Percentiles rank a stretch among this genome's conserved stretches.
phyloP scores from a whole-genome alignment of 1,284 basidiomycete genomes.

The Singerocomus inundabilis region DNA sequence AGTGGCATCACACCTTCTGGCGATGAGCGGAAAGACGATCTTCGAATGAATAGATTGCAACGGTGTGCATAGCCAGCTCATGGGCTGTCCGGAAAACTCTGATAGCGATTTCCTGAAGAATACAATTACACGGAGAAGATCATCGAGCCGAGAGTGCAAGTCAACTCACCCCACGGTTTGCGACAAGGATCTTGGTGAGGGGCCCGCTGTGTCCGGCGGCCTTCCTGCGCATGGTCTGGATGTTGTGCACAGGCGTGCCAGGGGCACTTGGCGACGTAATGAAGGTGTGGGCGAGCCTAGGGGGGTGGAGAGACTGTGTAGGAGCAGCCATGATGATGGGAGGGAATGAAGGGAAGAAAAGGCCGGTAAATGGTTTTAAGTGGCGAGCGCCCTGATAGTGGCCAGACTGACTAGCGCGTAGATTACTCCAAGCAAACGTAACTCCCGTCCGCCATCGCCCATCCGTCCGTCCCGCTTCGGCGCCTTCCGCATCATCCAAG shows the following conservation, averaged over 20 bases:
- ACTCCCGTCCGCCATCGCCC: neutral
- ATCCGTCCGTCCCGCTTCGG: constrained; percentile 5
- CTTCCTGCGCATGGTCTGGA: constrained; percentile 89
- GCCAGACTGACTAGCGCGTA: neutral
- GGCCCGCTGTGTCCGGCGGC: constrained; percentile 89
- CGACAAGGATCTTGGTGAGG: constrained; percentile 91
- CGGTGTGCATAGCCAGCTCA: constrained; percentile 98
- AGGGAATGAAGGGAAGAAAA: constrained; percentile 12
- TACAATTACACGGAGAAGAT: constrained; percentile 4
- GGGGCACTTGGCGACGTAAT: constrained; percentile 70
- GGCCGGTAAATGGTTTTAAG: constrained; percentile 14
- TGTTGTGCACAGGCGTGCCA: constrained; percentile 82
- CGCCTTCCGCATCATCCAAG: constrained; percentile 26
- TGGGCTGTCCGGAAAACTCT: constrained; percentile 98
- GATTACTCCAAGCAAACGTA: constrained; percentile 1
- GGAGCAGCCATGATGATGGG: constrained; percentile 44
- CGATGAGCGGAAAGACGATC: constrained; percentile 97
- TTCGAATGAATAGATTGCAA: constrained; percentile 97
- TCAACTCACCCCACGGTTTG: constrained; percentile 84
- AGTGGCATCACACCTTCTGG: constrained; percentile 75
- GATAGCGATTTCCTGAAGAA: constrained; percentile 92
- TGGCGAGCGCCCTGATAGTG: neutral
- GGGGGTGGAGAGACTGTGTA: constrained; percentile 56
- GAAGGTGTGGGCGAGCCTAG: constrained; percentile 70
- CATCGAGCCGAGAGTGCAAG: constrained; percentile 1